A percentile compares a stretch with the other conserved stretches of the same genome.
Conservation (phyloP, 352 stramenopile genomes). For the Phytophthora pluvialis region DNA sequence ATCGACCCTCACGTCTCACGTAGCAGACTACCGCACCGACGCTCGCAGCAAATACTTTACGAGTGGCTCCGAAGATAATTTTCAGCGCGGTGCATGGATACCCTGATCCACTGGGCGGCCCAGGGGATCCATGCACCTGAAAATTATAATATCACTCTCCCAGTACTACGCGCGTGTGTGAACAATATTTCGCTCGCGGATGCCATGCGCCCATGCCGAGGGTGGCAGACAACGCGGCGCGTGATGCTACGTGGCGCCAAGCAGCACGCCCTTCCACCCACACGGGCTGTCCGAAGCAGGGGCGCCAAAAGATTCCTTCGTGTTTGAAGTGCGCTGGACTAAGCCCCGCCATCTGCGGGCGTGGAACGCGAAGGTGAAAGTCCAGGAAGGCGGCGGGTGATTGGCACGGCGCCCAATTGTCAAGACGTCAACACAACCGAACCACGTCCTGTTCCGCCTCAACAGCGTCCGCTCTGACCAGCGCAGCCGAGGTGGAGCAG, state of each 20-base stretch:
- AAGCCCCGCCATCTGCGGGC: slow-evolving; percentile 23
- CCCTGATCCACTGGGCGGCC: no score
- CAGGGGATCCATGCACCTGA: no score
- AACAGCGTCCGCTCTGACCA: slow-evolving; percentile 1
- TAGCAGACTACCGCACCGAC: not conserved
- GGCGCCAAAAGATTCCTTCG: slow-evolving; percentile 17
- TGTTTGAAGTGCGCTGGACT: slow-evolving; percentile 23
- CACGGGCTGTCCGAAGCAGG: slow-evolving; percentile 10
- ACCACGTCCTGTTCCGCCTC: slow-evolving; percentile 15
- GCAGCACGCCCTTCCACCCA: slow-evolving; percentile 6
- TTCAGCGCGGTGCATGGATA: not conserved
- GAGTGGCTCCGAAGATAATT: slow-evolving; percentile 16
- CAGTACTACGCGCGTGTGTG: no score
- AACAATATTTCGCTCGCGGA: not conserved
- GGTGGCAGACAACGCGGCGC: slow-evolving; percentile 12
- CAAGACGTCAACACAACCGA: slow-evolving; percentile 27
- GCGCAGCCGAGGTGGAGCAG: slow-evolving; percentile 14
- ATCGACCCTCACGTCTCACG: slow-evolving; percentile 6
- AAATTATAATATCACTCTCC: no score
- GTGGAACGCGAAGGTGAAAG: slow-evolving; percentile 31
- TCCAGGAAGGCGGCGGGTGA: slow-evolving; percentile 8
- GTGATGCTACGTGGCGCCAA: slow-evolving; percentile 1
- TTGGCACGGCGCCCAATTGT: slow-evolving; percentile 22
- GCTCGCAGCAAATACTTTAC: slow-evolving; percentile 1
- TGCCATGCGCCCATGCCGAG: slow-evolving; percentile 9